Evolutionary conservation across 306 rosid species (phyloP).

Genomic region (Cucumis sativus): Cucumber_9930_V3 NC_026660.2:10870501-10871000

Average conservation of each 20-base stretch:
- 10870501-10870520: not conserved
- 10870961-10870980: not conserved
- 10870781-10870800: too few species aligned
- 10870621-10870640: not conserved
- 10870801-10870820: not conserved
- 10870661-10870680: not conserved
- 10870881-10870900: not conserved
- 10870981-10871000: not conserved
- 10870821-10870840: not conserved
- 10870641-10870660: slow-evolving; percentile 10
- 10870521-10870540: not conserved
- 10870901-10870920: not conserved
- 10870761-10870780: not conserved
- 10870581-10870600: not conserved
- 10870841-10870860: not conserved
- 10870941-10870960: not conserved
- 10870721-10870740: not conserved
- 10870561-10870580: not conserved
- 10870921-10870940: not conserved
- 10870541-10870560: not conserved
- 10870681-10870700: not conserved
- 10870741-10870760: not conserved
- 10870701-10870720: not conserved
- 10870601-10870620: slow-evolving; percentile 36
- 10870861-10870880: not conserved